phyloP scores from a whole-genome alignment of 1,284 basidiomycete species.

The Pisolithus thermaeus region DNA sequence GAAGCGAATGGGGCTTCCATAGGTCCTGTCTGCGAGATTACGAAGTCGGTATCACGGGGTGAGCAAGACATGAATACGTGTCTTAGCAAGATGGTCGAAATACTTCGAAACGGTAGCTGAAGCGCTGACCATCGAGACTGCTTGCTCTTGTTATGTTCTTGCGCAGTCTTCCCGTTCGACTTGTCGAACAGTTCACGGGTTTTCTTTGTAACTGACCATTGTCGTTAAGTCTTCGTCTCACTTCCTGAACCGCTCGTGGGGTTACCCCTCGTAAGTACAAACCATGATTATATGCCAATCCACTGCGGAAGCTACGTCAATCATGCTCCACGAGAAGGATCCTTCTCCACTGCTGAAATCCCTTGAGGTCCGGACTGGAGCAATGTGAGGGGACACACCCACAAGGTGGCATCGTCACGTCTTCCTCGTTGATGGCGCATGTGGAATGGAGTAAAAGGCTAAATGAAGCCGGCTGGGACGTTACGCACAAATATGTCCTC shows the following conservation, averaged over 20 bases:
- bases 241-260: too few species aligned
- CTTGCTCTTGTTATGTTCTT: too few species aligned
- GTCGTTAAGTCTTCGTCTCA: background rate
- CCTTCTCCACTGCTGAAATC: conserved; percentile 25
- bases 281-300: background rate
- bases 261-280: too few species aligned
- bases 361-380: background rate
- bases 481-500: conserved; percentile 51
- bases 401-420: conserved; percentile 28
- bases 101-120: too few species aligned
- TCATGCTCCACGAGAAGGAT: conserved; percentile 27
- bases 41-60: background rate
- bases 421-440: conserved; percentile 39
- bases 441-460: too few species aligned
- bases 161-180: too few species aligned
- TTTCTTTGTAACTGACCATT: conserved; percentile 1
- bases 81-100: too few species aligned
- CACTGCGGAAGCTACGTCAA: background rate
- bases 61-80: too few species aligned
- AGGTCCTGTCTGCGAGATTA: too few species aligned
- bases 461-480: too few species aligned
- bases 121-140: too few species aligned
- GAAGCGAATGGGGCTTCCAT: conserved; percentile 98
- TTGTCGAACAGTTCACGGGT: too few species aligned
- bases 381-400: conserved; percentile 13